Evolutionary conservation across 805 yeast species (phyloP).

Genomic region (Starmerella riodocensis): DNA sequence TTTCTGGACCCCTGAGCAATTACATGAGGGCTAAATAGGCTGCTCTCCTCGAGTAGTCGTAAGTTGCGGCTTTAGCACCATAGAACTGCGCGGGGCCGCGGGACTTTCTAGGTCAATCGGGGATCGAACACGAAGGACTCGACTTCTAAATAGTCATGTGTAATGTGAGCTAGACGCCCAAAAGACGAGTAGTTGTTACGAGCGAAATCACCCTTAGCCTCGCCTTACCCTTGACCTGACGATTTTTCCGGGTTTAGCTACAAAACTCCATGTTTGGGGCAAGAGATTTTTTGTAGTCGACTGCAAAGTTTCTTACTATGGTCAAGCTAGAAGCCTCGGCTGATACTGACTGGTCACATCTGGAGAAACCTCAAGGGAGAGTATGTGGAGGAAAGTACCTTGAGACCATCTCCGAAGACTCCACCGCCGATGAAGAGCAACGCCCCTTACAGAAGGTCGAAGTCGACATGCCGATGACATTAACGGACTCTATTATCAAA

Average conservation of each 20-base stretch:
- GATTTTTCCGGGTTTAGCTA: conserved; percentile 1
- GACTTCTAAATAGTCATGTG: too few species aligned
- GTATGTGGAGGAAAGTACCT: conserved; percentile 20
- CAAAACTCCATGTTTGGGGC: too few species aligned
- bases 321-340: conserved; percentile 20
- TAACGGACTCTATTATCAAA: conserved; percentile 18
- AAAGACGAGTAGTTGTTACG: conserved; percentile 1
- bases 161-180: too few species aligned
- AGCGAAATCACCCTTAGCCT: not conserved
- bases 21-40: too few species aligned
- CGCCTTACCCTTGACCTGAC: not conserved
- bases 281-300: not conserved
- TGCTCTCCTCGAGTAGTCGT: too few species aligned
- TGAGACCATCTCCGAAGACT: conserved; percentile 8
- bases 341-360: conserved; percentile 19
- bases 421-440: conserved; percentile 11
- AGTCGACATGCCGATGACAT: conserved; percentile 18
- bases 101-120: too few species aligned
- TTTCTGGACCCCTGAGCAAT: too few species aligned
- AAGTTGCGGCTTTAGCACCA: too few species aligned
- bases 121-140: too few species aligned
- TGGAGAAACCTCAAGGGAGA: conserved; percentile 19
- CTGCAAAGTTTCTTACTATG: not conserved
- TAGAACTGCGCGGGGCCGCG: too few species aligned
- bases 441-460: conserved; percentile 19